Conservation (phyloP, 2,329 filamentous ascomycete species). For the Tolypocladium tundrense region DNA sequence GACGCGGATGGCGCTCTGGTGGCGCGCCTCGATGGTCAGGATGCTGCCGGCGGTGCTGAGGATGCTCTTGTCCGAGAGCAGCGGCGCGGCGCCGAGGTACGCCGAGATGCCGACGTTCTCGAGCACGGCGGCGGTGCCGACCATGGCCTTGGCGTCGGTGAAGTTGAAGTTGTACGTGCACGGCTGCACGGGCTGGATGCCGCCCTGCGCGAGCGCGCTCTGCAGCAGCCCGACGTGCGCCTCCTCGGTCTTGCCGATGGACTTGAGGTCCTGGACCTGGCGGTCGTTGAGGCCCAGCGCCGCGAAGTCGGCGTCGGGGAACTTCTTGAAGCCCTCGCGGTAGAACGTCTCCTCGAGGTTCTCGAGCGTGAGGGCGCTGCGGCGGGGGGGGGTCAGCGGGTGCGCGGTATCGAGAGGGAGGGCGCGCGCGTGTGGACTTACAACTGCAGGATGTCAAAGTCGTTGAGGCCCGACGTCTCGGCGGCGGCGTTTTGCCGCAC, state of each 20-base stretch:
- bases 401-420: too few relatives aligned
- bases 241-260: slow-evolving; percentile 52
- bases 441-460: slow-evolving; percentile 50
- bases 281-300: slow-evolving; percentile 28
- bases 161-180: slow-evolving; percentile 67
- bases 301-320: slow-evolving; percentile 53
- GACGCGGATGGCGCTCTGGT: slow-evolving; percentile 62
- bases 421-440: slow-evolving; percentile 20
- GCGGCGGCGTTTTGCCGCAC: slow-evolving; percentile 38
- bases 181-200: slow-evolving; percentile 54
- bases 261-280: slow-evolving; percentile 39
- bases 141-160: slow-evolving; percentile 55
- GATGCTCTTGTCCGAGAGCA: slow-evolving; percentile 48
- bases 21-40: slow-evolving; percentile 61
- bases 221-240: slow-evolving; percentile 32
- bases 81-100: slow-evolving; percentile 59
- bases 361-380: slow-evolving; percentile 56
- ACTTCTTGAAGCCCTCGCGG: slow-evolving; percentile 57
- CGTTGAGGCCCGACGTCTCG: slow-evolving; percentile 36
- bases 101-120: slow-evolving; percentile 68
- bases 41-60: slow-evolving; percentile 60
- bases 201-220: slow-evolving; percentile 49
- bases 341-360: slow-evolving; percentile 68
- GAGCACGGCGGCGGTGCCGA: slow-evolving; percentile 58
- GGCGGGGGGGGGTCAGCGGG: too few relatives aligned